Percentiles rank a stretch among this genome's conserved stretches.
phyloP scores from a whole-genome alignment of 768 basidiomycete species.

The Exidia glandulosa region DNA sequence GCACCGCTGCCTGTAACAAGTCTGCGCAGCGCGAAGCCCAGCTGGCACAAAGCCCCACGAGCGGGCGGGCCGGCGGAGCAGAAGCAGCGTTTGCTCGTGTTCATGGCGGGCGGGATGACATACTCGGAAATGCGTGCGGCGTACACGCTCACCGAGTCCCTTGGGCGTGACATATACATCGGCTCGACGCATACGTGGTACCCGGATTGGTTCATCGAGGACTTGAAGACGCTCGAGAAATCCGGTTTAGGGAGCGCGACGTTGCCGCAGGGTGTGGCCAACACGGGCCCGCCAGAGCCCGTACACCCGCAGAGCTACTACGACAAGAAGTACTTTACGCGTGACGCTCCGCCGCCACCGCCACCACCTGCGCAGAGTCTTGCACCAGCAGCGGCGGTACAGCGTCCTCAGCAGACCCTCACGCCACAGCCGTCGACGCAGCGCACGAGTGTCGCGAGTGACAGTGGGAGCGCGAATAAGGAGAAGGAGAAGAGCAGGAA shows the following conservation, averaged over 20 bases:
- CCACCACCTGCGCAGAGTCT: constrained; percentile 23
- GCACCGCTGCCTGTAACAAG: constrained; percentile 39
- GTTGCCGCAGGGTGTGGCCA: constrained; percentile 21
- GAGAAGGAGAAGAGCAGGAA: background rate
- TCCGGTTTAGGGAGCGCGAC: constrained; percentile 75
- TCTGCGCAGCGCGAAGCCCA: constrained; percentile 78
- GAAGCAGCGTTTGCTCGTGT: constrained; percentile 73
- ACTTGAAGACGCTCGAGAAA: constrained; percentile 77
- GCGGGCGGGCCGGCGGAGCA: constrained; percentile 35
- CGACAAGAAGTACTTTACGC: constrained; percentile 65
- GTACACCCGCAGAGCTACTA: constrained; percentile 50
- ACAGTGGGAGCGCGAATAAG: background rate
- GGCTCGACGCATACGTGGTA: constrained; percentile 80
- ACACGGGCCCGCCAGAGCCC: constrained; percentile 2
- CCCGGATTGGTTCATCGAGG: constrained; percentile 74
- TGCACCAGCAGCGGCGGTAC: constrained; percentile 22
- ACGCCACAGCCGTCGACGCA: background rate
- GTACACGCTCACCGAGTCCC: constrained; percentile 60
- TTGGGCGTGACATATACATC: constrained; percentile 85
- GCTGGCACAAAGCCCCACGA: constrained; percentile 74
- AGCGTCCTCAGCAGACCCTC: background rate
- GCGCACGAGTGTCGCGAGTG: background rate
- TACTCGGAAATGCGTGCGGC: constrained; percentile 89
- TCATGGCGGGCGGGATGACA: constrained; percentile 91
- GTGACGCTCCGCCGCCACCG: constrained; percentile 47